Percentiles rank a stretch among this genome's conserved stretches.
Conservation (phyloP, 257 asterid species). For the Scutellaria minor region DNA sequence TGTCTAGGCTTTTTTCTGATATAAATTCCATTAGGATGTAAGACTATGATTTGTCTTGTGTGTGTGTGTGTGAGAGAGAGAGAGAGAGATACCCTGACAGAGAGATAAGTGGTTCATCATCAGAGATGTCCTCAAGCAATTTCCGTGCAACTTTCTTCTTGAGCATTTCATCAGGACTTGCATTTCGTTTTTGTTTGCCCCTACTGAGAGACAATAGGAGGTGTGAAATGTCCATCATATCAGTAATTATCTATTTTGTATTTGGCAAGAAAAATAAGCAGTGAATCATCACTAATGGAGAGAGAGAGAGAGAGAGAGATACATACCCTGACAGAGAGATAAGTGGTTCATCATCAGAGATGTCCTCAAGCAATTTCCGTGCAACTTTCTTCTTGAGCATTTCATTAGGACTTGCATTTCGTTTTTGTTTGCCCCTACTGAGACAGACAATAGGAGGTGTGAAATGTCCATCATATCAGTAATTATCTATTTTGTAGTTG, state of each 20-base stretch:
- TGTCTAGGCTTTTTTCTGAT: background rate
- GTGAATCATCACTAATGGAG: constrained; percentile 16
- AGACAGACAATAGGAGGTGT: constrained; percentile 22
- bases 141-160: constrained; percentile 43
- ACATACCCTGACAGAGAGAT: constrained; percentile 54
- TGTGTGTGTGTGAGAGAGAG: background rate
- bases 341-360: constrained; percentile 63
- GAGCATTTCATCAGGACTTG: constrained; percentile 41
- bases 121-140: constrained; percentile 48
- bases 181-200: constrained; percentile 51
- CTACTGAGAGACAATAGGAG: constrained; percentile 41
- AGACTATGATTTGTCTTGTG: background rate
- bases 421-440: constrained; percentile 56
- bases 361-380: constrained; percentile 42
- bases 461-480: background rate
- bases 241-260: constrained; percentile 22
- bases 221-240: background rate
- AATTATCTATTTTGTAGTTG: constrained; percentile 19
- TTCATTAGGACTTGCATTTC: constrained; percentile 44
- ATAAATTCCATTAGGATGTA: constrained; percentile 16
- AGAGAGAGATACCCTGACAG: constrained; percentile 41
- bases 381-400: constrained; percentile 43
- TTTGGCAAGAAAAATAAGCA: constrained; percentile 5
- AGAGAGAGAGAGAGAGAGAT: constrained; percentile 39
- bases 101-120: constrained; percentile 65